Conservation (phyloP, 1,139 yeast species). For the Geotrichum phurueaensis region DNA sequence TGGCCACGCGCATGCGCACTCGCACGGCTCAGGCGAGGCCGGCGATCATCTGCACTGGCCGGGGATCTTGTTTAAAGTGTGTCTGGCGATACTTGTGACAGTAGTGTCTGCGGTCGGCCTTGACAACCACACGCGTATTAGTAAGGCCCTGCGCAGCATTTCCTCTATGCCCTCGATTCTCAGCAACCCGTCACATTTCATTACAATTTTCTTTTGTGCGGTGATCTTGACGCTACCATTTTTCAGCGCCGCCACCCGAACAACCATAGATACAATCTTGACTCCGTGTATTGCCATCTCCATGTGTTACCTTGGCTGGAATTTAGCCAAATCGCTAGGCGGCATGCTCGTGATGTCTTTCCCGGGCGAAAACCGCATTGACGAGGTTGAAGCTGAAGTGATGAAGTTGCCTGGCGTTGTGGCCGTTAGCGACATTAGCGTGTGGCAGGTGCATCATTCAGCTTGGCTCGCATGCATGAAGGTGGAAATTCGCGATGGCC, state of each 20-base stretch:
- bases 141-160: slow-evolving; percentile 26
- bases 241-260: slow-evolving; percentile 18
- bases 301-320: slow-evolving; percentile 41
- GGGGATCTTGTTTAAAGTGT: slow-evolving; percentile 29
- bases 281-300: slow-evolving; percentile 38
- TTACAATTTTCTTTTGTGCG: slow-evolving; percentile 54
- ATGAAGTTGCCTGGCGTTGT: slow-evolving; percentile 29
- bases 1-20: slow-evolving; percentile 48
- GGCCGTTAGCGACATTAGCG: slow-evolving; percentile 32
- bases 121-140: slow-evolving; percentile 33
- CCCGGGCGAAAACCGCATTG: slow-evolving; percentile 36
- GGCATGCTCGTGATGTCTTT: slow-evolving; percentile 44
- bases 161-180: slow-evolving; percentile 28
- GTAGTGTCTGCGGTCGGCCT: slow-evolving; percentile 34
- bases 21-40: slow-evolving; percentile 35
- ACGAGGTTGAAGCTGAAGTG: slow-evolving; percentile 27
- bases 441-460: slow-evolving; percentile 43
- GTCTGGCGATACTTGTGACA: slow-evolving; percentile 34
- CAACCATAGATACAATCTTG: slow-evolving; percentile 30
- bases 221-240: slow-evolving; percentile 34
- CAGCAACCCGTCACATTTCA: slow-evolving; percentile 56
- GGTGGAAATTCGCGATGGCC: slow-evolving; percentile 33
- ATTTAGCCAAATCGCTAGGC: slow-evolving; percentile 38
- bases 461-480: slow-evolving; percentile 39
- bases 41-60: slow-evolving; percentile 22